A percentile compares a stretch with the other conserved stretches of the same genome.
phyloP scores from a whole-genome alignment of 179 eudicot species.

The Spergularia azorica region DNA sequence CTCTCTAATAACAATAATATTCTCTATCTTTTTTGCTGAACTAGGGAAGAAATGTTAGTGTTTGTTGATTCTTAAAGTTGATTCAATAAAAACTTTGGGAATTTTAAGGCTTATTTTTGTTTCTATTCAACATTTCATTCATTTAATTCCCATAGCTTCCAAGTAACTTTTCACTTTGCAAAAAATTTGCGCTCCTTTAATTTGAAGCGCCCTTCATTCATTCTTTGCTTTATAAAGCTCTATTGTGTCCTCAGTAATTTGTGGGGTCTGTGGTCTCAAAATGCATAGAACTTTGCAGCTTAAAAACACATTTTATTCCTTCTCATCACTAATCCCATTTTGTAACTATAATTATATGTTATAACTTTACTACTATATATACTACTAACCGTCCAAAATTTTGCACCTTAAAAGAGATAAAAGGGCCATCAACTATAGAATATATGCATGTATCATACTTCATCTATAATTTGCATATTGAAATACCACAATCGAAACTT shows the following conservation, averaged over 20 bases:
- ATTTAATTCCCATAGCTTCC: neutral
- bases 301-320: conserved; percentile 15
- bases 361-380: too few species aligned
- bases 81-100: conserved; percentile 30
- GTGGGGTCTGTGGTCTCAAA: conserved; percentile 41
- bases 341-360: neutral
- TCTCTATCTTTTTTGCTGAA: conserved; percentile 12
- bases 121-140: conserved; percentile 32
- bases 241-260: conserved; percentile 32
- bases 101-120: conserved; percentile 40
- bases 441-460: too few species aligned
- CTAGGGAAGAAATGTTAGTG: conserved; percentile 25
- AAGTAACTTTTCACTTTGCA: conserved; percentile 39
- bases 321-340: conserved; percentile 10
- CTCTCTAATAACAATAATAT: conserved; percentile 16
- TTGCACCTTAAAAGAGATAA: too few species aligned
- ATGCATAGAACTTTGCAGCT: conserved; percentile 37
- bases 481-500: too few species aligned
- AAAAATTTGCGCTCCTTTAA: conserved; percentile 28
- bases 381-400: too few species aligned
- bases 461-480: too few species aligned
- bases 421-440: too few species aligned
- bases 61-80: conserved; percentile 34
- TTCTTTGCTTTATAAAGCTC: conserved; percentile 36
- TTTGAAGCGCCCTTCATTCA: conserved; percentile 28